Conservation (phyloP, 2,329 filamentous ascomycete species). For the Aspergillus sp. region DNA sequence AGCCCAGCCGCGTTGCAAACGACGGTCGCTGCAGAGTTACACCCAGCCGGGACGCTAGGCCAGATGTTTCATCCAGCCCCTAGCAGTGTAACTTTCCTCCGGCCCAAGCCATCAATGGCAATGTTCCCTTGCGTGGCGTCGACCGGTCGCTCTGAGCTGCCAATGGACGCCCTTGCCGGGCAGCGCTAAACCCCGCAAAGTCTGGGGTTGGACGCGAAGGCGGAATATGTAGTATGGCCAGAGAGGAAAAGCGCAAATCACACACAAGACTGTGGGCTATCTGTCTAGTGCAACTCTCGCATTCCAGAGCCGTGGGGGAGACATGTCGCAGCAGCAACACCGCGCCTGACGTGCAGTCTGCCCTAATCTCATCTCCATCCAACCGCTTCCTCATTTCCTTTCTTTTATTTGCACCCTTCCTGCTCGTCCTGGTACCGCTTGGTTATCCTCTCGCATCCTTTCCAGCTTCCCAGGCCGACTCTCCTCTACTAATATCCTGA, state of each 20-base stretch:
- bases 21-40: neutral
- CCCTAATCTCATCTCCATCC: neutral
- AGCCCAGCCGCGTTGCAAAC: neutral
- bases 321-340: neutral
- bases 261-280: too few species aligned
- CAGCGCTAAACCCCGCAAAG: neutral
- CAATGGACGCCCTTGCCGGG: neutral
- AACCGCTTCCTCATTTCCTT: neutral
- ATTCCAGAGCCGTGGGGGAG: neutral
- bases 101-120: neutral
- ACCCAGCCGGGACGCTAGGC: neutral
- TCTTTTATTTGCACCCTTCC: neutral
- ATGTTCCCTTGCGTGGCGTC: neutral
- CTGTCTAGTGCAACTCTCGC: neutral
- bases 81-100: neutral
- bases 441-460: too few species aligned
- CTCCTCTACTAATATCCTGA: neutral
- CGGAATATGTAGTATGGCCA: too few species aligned
- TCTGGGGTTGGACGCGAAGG: neutral
- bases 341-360: neutral
- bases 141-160: neutral
- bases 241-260: too few species aligned
- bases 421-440: too few species aligned
- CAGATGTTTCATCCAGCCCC: neutral
- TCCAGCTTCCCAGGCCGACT: too few species aligned